Evolutionary conservation across 306 rosid genomes (phyloP).

Genomic region (Oxytropis ochrocephala): DNA sequence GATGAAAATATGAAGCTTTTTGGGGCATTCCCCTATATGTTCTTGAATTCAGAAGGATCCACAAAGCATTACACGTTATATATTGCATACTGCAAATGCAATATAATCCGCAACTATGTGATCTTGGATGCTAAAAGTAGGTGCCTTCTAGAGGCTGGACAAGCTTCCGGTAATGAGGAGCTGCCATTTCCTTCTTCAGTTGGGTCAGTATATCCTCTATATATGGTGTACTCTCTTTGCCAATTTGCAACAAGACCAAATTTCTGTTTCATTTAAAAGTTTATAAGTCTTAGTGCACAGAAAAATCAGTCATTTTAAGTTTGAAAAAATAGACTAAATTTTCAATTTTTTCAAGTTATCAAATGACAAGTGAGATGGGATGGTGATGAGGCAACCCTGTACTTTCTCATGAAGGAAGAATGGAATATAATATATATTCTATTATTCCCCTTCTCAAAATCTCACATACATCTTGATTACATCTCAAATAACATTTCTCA

Average conservation of each 20-base stretch:
- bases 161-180: conserved; percentile 92
- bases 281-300: background rate
- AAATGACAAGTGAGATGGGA: background rate
- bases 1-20: conserved; percentile 39
- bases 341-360: background rate
- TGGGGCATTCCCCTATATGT: conserved; percentile 47
- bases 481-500: background rate
- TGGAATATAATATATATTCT: background rate
- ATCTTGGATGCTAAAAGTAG: conserved; percentile 67
- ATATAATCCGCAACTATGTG: conserved; percentile 38
- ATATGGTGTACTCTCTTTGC: conserved; percentile 97
- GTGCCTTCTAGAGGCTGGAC: conserved; percentile 99
- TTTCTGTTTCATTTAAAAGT: conserved; percentile 46
- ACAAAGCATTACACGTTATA: conserved; percentile 71
- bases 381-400: background rate
- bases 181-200: conserved; percentile 98
- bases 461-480: background rate
- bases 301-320: background rate
- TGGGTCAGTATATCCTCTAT: conserved; percentile 98
- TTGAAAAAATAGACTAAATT: background rate
- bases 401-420: background rate
- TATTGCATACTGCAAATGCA: conserved; percentile 60
- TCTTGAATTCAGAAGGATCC: conserved; percentile 60
- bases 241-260: conserved; percentile 90
- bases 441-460: background rate